A percentile compares a stretch with the other conserved stretches of the same genome.
phyloP scores from a whole-genome alignment of 2,329 filamentous ascomycete genomes.

The Cytospora chrysosperma region DNA sequence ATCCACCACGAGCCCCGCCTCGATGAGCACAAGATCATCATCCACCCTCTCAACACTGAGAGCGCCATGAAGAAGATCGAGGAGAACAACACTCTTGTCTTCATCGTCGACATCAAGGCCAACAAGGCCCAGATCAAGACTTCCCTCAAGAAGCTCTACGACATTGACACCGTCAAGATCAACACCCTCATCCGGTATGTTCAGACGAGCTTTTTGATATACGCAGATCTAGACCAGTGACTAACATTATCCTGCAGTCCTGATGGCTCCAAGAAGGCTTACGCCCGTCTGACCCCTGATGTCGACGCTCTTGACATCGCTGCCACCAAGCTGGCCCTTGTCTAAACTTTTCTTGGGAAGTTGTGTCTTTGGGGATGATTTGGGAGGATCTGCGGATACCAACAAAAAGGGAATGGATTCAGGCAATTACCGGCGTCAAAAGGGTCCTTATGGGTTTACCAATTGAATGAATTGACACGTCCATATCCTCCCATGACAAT shows the following conservation, averaged over 20 bases:
- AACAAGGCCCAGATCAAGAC: constrained; percentile 99
- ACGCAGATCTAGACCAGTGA: neutral
- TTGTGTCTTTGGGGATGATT: constrained; percentile 21
- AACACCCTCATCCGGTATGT: constrained; percentile 96
- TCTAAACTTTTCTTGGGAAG: constrained; percentile 65
- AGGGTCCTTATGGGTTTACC: constrained; percentile 24
- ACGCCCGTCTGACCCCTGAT: constrained; percentile 90
- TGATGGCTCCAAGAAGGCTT: constrained; percentile 98
- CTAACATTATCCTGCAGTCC: constrained; percentile 55
- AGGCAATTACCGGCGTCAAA: constrained; percentile 24
- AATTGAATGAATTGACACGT: constrained; percentile 27
- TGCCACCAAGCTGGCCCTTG: constrained; percentile 96
- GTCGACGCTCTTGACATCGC: constrained; percentile 99
- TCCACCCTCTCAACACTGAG: constrained; percentile 99
- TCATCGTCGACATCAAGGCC: constrained; percentile 94
- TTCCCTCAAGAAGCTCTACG: constrained; percentile 98
- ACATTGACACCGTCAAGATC: constrained; percentile 97
- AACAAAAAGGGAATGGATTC: constrained; percentile 20
- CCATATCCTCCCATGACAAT: constrained; percentile 16
- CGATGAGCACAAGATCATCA: constrained; percentile 95
- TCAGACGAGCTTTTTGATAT: neutral
- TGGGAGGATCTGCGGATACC: constrained; percentile 18
- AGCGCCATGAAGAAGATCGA: constrained; percentile 99
- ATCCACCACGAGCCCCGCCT: constrained; percentile 86
- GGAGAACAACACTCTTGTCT: constrained; percentile 99